A percentile compares a stretch with the other conserved stretches of the same genome.
Conservation (phyloP, 2,329 filamentous ascomycete species). For the Byssochlamys sp. region DNA sequence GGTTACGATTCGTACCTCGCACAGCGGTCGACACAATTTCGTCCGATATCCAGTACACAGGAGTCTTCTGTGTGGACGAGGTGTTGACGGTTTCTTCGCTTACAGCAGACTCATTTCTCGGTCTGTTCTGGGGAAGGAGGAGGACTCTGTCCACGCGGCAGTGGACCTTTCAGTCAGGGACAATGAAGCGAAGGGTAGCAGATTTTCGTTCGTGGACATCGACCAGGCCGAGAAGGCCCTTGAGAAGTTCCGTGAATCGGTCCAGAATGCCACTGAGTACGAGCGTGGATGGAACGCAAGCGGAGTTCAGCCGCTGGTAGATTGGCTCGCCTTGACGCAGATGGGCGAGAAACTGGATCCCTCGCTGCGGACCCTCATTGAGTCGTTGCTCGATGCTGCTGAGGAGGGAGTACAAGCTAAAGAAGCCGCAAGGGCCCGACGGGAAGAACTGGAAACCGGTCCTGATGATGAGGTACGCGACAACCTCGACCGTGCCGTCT, state of each 20-base stretch:
- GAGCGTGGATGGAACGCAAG: constrained; percentile 66
- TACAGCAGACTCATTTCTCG: constrained; percentile 24
- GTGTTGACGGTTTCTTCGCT: constrained; percentile 53
- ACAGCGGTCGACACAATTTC: constrained; percentile 54
- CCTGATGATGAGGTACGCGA: constrained; percentile 35
- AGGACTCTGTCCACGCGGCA: constrained; percentile 24
- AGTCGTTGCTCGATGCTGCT: constrained; percentile 50
- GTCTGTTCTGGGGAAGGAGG: constrained; percentile 21
- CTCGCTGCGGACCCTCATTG: constrained; percentile 56
- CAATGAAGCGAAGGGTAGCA: constrained; percentile 9
- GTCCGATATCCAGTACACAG: constrained; percentile 77
- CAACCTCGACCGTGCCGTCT: constrained; percentile 51
- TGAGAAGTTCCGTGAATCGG: constrained; percentile 56
- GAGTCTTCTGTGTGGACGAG: constrained; percentile 63
- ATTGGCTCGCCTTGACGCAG: constrained; percentile 49
- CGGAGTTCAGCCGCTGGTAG: constrained; percentile 53
- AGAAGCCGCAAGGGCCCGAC: constrained; percentile 19
- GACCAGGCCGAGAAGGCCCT: constrained; percentile 55
- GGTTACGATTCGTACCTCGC: constrained; percentile 59
- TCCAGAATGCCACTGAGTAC: constrained; percentile 61
- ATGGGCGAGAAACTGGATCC: constrained; percentile 50
- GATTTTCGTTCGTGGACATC: constrained; percentile 52
- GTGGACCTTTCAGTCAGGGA: constrained; percentile 41
- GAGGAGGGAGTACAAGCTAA: constrained; percentile 21
- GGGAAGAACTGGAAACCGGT: constrained; percentile 25